Base-by-base conservation (phyloP, 192 early-diverging fungal genomes). In the Coemansia sp. region DNA sequence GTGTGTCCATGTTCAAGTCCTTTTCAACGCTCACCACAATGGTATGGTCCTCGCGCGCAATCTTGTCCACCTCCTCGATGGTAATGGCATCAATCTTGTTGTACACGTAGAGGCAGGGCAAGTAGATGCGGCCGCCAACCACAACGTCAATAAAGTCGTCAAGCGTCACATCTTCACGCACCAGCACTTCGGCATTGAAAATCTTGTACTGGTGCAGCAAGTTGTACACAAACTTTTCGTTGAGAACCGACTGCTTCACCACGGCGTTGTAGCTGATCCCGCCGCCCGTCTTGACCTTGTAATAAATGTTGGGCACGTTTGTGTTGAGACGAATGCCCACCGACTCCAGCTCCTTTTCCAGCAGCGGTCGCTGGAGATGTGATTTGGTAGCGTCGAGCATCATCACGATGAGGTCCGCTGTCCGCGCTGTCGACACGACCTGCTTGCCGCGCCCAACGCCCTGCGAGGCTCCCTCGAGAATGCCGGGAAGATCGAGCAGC, bases 61-160 rank as follows among this genome's bases (percentile, higher is more conserved):
- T 81, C 54, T 82, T 70, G 75, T 98, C 91, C 8, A 98, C 85
- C 70, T 97, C 93, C 72, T 97, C 95, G 41, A 99, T 84, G 7
- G 91, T 90, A 42, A 99, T 90, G 43, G 86, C 83, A 61, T 99
- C 97, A 39, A 97, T 91, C 82, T 99, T 99, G 85, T 99, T 99
- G 81, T 91, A 91, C 52, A 83, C 88, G 72, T 97, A 99, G 22
- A 99, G 78, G 56, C 93, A 95, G n/a, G 85, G 82, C 27, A 99
- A 83, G 61, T 99, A 95, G 65, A 93, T 94, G 48, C 96, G 84
- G 81, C 97, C 97, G 19, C 95, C 95, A 13, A 99, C 83, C 5
- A 99, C 87, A n/a, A 98, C 91, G 71, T 99, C 97, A 61, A 99
- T 93, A 68, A 99, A 97, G 61, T 98, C 86, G 62, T 99, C 97